Conservation (phyloP, 257 asterid species). For the Paulownia fortunei region DNA sequence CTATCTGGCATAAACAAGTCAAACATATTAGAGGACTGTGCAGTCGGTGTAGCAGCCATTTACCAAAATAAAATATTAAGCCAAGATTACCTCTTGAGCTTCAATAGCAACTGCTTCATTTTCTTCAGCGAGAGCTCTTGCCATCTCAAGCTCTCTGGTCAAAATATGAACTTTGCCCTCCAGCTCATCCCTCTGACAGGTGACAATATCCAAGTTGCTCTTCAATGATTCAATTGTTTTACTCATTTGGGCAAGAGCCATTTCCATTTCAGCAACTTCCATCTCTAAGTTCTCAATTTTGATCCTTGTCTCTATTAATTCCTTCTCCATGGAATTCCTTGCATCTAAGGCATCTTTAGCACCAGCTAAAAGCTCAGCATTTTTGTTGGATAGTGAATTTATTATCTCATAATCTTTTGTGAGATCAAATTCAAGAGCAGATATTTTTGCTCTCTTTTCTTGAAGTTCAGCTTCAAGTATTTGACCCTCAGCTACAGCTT, state of each 20-base stretch:
- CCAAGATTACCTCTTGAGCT: slow-evolving; percentile 76
- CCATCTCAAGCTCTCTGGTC: slow-evolving; percentile 67
- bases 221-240: slow-evolving; percentile 57
- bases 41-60: neutral
- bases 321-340: slow-evolving; percentile 59
- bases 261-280: slow-evolving; percentile 69
- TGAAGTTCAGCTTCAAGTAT: slow-evolving; percentile 61
- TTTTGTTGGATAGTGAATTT: slow-evolving; percentile 52
- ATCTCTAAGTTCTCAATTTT: slow-evolving; percentile 60
- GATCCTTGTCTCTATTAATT: slow-evolving; percentile 53
- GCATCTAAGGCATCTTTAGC: slow-evolving; percentile 54
- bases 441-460: slow-evolving; percentile 56
- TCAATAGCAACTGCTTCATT: slow-evolving; percentile 69
- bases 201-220: slow-evolving; percentile 58
- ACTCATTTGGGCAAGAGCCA: slow-evolving; percentile 62
- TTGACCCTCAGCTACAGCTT: slow-evolving; percentile 58
- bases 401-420: slow-evolving; percentile 49
- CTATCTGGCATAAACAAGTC: slow-evolving; percentile 51
- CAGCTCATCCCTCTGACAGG: slow-evolving; percentile 61
- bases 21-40: slow-evolving; percentile 25
- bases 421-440: slow-evolving; percentile 62
- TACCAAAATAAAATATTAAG: neutral
- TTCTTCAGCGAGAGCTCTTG: slow-evolving; percentile 71
- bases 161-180: slow-evolving; percentile 44
- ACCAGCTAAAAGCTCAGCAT: slow-evolving; percentile 56